phyloP scores from a whole-genome alignment of 129 eudicot genomes.

The Solidago caesia region DNA sequence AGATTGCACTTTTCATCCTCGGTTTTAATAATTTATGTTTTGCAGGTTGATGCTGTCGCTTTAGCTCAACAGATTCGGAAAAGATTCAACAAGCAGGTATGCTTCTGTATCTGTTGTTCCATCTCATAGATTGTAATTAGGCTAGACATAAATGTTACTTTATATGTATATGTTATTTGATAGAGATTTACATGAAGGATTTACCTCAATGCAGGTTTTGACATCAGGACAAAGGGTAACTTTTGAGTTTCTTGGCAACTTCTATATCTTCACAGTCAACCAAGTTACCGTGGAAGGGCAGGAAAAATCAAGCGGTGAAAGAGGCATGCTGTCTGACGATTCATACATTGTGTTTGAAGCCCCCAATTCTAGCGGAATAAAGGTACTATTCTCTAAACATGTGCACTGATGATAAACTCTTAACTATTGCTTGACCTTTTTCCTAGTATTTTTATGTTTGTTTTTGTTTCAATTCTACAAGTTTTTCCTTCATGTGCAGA shows the following conservation, averaged over 20 bases:
- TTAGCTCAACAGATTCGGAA: constrained; percentile 64
- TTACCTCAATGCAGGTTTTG: constrained; percentile 62
- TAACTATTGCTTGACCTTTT: background rate
- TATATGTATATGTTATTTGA: background rate
- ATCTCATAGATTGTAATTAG: constrained; percentile 6
- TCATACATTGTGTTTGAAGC: constrained; percentile 95
- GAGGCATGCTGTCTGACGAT: constrained; percentile 81
- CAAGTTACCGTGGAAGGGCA: constrained; percentile 80
- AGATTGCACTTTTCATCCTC: constrained; percentile 5
- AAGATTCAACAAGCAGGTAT: constrained; percentile 77
- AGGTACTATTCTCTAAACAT: constrained; percentile 44
- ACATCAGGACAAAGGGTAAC: constrained; percentile 88
- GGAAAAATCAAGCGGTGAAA: constrained; percentile 63
- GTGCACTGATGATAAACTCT: background rate
- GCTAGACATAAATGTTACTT: background rate
- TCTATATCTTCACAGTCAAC: constrained; percentile 72
- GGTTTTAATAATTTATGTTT: background rate
- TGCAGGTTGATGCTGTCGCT: constrained; percentile 80
- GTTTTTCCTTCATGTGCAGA: constrained; percentile 42
- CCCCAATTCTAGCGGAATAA: constrained; percentile 78
- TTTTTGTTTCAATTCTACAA: background rate
- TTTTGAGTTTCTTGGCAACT: constrained; percentile 78
- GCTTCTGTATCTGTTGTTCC: constrained; percentile 11
- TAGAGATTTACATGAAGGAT: constrained; percentile 23
- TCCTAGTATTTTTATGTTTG: background rate